phyloP scores from a whole-genome alignment of 2,329 filamentous ascomycete species.

The Diatrype stigma region DNA sequence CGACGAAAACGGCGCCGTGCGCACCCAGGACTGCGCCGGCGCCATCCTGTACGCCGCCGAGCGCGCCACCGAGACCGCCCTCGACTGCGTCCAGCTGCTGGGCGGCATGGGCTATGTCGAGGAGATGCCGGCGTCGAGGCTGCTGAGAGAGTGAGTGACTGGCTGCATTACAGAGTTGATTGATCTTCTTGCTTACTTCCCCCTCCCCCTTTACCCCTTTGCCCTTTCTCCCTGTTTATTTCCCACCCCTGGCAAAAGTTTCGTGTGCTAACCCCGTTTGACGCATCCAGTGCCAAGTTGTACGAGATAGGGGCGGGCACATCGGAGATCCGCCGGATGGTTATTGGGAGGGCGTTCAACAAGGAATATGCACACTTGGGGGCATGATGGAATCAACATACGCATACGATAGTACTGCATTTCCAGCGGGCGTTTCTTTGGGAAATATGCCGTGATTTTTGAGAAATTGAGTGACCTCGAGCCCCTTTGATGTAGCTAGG shows the following conservation, averaged over 20 bases:
- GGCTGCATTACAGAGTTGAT: background rate
- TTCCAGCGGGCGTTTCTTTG: too few relatives aligned
- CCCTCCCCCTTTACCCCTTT: too few relatives aligned
- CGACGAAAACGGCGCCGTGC: slow-evolving; percentile 69
- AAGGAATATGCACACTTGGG: slow-evolving; percentile 62
- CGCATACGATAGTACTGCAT: too few relatives aligned
- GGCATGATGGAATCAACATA: slow-evolving; percentile 13
- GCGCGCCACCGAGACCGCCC: slow-evolving; percentile 77
- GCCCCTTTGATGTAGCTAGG: too few relatives aligned
- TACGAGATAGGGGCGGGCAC: slow-evolving; percentile 98
- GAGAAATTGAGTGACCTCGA: too few relatives aligned
- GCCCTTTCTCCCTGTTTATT: too few relatives aligned
- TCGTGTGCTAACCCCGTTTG: slow-evolving; percentile 23
- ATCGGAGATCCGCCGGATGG: slow-evolving; percentile 88
- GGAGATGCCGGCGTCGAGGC: slow-evolving; percentile 83
- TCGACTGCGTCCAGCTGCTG: slow-evolving; percentile 87
- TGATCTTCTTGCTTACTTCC: background rate
- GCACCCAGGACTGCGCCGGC: slow-evolving; percentile 89
- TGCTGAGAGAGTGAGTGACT: slow-evolving; percentile 62
- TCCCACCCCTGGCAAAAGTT: too few relatives aligned
- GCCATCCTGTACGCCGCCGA: slow-evolving; percentile 92
- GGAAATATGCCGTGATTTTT: too few relatives aligned
- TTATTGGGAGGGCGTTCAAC: slow-evolving; percentile 90
- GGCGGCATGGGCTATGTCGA: slow-evolving; percentile 96
- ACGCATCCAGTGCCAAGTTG: slow-evolving; percentile 56